Base-by-base conservation (phyloP, 176 grass and related monocot genomes). In the Bonia amplexicaulis region DNA sequence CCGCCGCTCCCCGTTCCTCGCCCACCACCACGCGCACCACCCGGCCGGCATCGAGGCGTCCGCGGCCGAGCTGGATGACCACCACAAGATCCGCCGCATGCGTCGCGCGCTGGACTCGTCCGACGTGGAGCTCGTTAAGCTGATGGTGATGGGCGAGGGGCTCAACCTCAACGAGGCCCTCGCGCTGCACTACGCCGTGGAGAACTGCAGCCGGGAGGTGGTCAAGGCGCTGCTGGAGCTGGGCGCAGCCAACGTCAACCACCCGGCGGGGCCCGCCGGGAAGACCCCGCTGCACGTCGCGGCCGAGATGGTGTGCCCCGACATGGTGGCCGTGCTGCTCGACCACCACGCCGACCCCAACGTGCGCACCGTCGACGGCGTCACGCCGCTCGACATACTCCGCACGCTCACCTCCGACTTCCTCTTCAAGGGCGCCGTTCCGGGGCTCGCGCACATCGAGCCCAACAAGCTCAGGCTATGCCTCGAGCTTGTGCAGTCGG, bases 21-120 rank as follows among this genome's bases (percentile, higher is more conserved):
- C 88, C 57, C 88, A 90, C 46, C 93, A 94, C 60, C 91, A 92
- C 70, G 86, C 67, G 22, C 86, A 85, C 82, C 92, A 91, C 81
- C 63, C 77, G 55, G 85, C 86, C 40, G 71, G 80, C 20, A 47
- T 90, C 11, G 91, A 82, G 5, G 51, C 82, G 6, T 72, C 89
- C 19, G 65, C 80, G 4, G 65, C 66, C 1, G 90, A 96, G 52
- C 31, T 96, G 4, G 92, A 96, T 82, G 91, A 94, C 59, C 97
- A 94, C 84, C 92, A 96, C 81, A 99, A 99, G 88, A 99, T 99
- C 84, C 93, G 90, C n/a, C 97, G 97, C 69, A 99, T 99, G 97
- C 90, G 97, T 29, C 97, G 97, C 8, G 97, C 97, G 6, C 90
- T 99, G 6, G 97, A 99, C 59, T 99, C 97, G 1, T 99, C 97